Base-by-base conservation (phyloP, 805 yeast species). In the Metschnikowia rubicola region DNA sequence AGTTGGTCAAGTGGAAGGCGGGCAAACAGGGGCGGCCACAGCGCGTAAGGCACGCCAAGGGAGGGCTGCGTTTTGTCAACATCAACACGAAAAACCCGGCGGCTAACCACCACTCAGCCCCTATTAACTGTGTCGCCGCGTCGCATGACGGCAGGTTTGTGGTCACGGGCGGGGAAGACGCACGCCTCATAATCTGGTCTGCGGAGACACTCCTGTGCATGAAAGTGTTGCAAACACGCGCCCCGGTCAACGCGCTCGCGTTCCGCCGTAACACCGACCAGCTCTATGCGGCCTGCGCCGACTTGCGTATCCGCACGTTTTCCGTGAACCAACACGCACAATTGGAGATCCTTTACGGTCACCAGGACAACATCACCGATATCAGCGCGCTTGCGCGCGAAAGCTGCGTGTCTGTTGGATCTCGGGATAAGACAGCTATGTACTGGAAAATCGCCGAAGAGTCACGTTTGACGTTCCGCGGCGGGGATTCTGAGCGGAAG, bases 361-460 rank as follows among this genome's bases (percentile, higher is more conserved):
- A 94, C 67, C 98, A 94, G 70, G 99, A 94, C 62, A 73, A 80
- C 45, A 91, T 92, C 38, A 77, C 79, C 37, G 97, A 84, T 60
- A 84, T 94, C 44, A 71, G 89, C 19, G 89, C 97, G 0, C 71
- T 94, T 51, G 79, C 80, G 9, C 83, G 83, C 65, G 98, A 94
- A 62, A 81, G 97, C 48, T 94, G 99, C 73, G 91, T 94, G 13
- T 88, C 96, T 26, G 98, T 92, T 30, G 99, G 99, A 13, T 77
- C 96, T 3, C 81, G 98, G 58, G 99, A 94, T 68, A 83, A 95
- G 59, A 88, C 97, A 5, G 97, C 92, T 9, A 86, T 95, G 84
- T 73, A 88, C 58, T 94, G 99, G 99, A 94, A 94, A 65, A 89
- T 94, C 55, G 81, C 96, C 26, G 99, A 94, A 59, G 99, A 94